A percentile compares a stretch with the other conserved stretches of the same genome.
Conservation (phyloP, 164 flowering plant genomes). For the Paratinospora sagittata region DNA sequence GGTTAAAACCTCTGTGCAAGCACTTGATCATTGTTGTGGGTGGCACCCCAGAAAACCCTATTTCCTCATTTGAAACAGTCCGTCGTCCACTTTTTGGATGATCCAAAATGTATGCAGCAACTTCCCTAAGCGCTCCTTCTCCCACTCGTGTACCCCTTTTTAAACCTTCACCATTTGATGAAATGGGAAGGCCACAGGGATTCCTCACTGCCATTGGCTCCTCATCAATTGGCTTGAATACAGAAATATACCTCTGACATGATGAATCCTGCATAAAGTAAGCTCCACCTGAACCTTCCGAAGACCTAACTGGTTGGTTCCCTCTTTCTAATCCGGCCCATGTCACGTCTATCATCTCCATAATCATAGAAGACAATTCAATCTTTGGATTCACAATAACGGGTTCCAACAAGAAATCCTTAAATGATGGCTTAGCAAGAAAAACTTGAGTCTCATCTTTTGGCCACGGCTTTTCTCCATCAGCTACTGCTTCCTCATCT, state of each 20-base stretch:
- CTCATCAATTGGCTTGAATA: constrained; percentile 78
- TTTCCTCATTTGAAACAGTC: constrained; percentile 16
- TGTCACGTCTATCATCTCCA: constrained; percentile 41
- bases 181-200: constrained; percentile 50
- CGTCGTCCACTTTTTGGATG: constrained; percentile 58
- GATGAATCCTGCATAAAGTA: constrained; percentile 58
- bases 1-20: constrained; percentile 52
- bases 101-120: constrained; percentile 67
- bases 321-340: constrained; percentile 56
- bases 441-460: constrained; percentile 16
- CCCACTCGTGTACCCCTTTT: constrained; percentile 75
- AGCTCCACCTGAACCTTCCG: constrained; percentile 72
- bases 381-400: constrained; percentile 40
- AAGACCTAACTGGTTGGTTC: constrained; percentile 45
- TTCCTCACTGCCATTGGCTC: constrained; percentile 71
- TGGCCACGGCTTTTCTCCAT: constrained; percentile 3
- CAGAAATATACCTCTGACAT: constrained; percentile 39
- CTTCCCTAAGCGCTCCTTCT: constrained; percentile 76
- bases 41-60: constrained; percentile 73
- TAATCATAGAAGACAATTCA: constrained; percentile 22
- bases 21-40: constrained; percentile 58
- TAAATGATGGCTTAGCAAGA: constrained; percentile 23
- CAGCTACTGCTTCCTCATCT: constrained; percentile 7
- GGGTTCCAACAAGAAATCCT: constrained; percentile 46
- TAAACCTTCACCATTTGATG: constrained; percentile 64